A percentile compares a stretch with the other conserved stretches of the same genome.
Evolutionary conservation across 331 rosid species (phyloP).

Genomic region (Malus hybrid): DNA sequence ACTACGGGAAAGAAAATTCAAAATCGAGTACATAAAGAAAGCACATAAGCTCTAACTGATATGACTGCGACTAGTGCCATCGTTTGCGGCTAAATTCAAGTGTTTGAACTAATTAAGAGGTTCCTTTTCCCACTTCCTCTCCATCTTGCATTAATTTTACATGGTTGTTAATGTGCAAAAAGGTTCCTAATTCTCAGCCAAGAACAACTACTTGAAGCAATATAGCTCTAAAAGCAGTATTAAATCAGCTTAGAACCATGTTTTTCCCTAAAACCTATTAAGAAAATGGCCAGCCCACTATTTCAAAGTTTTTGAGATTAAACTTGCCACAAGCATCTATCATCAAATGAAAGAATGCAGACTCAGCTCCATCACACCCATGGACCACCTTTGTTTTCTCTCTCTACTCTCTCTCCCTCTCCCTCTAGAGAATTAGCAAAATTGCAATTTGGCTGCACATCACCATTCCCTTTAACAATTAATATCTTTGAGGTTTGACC

Average conservation of each 20-base stretch:
- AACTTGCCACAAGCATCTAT: conserved; percentile 15
- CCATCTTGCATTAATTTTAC: neutral
- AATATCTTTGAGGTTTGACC: conserved; percentile 23
- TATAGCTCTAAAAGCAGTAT: neutral
- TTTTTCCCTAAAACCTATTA: neutral
- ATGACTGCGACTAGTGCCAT: too few species aligned
- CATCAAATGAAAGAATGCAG: neutral
- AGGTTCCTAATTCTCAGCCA: neutral
- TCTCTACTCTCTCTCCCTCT: neutral
- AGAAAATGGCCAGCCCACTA: neutral
- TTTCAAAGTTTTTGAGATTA: conserved; percentile 18
- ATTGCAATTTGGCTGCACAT: conserved; percentile 4
- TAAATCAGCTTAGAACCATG: neutral
- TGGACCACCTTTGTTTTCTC: too few species aligned
- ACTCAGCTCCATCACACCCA: neutral
- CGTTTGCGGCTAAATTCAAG: neutral
- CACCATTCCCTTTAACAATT: conserved; percentile 2
- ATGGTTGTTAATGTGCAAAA: neutral
- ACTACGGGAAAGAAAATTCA: too few species aligned
- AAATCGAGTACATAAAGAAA: too few species aligned
- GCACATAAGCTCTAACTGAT: too few species aligned
- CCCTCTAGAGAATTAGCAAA: neutral
- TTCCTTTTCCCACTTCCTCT: neutral
- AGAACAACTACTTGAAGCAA: neutral
- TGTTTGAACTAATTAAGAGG: neutral